Base-by-base conservation (phyloP, 2,329 filamentous ascomycete species). In the Paracorniculantispora psalliotae region DNA sequence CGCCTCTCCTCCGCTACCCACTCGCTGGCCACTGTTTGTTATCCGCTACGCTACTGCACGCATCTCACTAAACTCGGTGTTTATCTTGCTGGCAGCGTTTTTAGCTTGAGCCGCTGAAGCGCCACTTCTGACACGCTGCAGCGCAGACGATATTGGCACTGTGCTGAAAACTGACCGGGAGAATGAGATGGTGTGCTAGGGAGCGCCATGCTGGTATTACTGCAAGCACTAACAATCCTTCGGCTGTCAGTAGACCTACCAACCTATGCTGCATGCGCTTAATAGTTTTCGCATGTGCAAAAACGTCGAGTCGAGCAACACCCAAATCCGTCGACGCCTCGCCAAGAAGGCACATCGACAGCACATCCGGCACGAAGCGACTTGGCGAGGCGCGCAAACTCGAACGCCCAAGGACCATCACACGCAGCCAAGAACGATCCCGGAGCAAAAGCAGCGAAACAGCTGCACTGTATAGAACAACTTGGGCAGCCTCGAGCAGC, bases 391-490 rank as follows among this genome's bases (percentile, higher is more conserved):
- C 54, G 44, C 23, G 17, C 50, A 13, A 41, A 21, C 35, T 23
- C 21, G 5, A 26, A 25, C 48, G 17, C 30, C 2, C 15, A 5
- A 19, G 8, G 19, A 35, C 48, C 28, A 26, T 5, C 33, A n/a
- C 6, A 35, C 23, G 21, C 51, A 54, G 51, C 51, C 39, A 57
- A 57, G 43, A 56, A 23, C 19, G 19, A 55, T 28, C 26, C 43
- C 43, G 33, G 25, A 49, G 33, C 54, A 49, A 41, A 43, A 30
- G 12, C 33, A 57, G 53, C 44, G 44, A 49, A 41, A 48, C 33
- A 49, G 44, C 26, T 39, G 54, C 54, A 57, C 54, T 57, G 54
- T 57, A 57, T 57, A 41, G 54, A 57, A 57, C n/a, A 30, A 55
- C 21, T 49, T 26, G 37, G 30, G 17, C 26, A 30, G 54, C 54